Evolutionary conservation across 2,329 filamentous ascomycete genomes (phyloP), one percentile per base, ranked within the genome.

Genomic region (Pseudocercospora cruenta): DNA sequence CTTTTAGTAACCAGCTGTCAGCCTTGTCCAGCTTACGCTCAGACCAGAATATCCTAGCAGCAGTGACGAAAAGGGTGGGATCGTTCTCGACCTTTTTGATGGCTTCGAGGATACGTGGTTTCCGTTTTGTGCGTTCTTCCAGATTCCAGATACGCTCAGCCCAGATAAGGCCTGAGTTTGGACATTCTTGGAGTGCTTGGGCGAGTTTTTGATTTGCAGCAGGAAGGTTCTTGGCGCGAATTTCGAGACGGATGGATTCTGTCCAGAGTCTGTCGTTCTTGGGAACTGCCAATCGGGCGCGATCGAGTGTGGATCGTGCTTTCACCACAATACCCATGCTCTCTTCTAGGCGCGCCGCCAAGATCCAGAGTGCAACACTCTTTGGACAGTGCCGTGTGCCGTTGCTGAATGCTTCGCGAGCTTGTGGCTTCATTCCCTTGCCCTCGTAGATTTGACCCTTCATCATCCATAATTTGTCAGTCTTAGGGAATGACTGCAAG

Each of bases 51-150:
- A 98, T 96, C 21, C 95, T 88, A 5, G 94, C 95, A 12, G 97
- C 93, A 0, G 94, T 94, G 36, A 96, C 91, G 76, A 98, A 96
- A 3, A 99, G 84, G 21, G 90, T 86, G 0, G 95, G 88, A 76
- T 98, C 94, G 75, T 93, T 95, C 77, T 98, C 95, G 5, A 96
- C 92, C 79, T 96, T 96, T 81, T 97, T 96, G 81, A 99, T 96
- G 31, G 94, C 96, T 81, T 98, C 95, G 54, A 98, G 84, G 63
- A 91, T 92, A 67, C 94, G 88, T 3, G 94, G 91, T 79, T 97
- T 97, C 64, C 96, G 91, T 78, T 98, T 93, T 39, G 95, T 96
- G 59, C 95, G 90, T 31, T 91, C 83, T 77, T 98, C 96, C 7
- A 99, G 87, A 78, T 97, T 87, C 92, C 94, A 96, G 77, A 99